Evolutionary conservation across 805 yeast species (phyloP).

Genomic region (Starmera caribaea): DNA sequence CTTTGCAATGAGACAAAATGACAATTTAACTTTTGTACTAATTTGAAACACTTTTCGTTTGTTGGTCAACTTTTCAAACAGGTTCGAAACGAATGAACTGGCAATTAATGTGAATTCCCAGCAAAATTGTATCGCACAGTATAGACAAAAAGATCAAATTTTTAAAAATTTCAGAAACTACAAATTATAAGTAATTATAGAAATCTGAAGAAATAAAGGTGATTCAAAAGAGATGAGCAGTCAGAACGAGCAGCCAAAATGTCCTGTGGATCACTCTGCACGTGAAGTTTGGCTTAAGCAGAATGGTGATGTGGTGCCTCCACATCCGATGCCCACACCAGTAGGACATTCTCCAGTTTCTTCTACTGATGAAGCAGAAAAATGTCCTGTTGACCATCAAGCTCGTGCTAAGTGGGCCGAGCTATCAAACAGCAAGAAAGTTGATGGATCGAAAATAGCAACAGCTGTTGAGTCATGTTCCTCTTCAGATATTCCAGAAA

Average conservation of each 20-base stretch:
- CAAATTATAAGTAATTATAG: background rate
- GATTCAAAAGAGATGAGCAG: background rate
- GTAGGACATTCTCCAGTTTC: too few species aligned
- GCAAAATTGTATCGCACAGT: too few species aligned
- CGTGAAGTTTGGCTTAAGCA: slow-evolving; percentile 8
- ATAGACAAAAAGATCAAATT: too few species aligned
- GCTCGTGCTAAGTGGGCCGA: slow-evolving; percentile 51
- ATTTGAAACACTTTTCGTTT: too few species aligned
- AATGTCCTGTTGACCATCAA: slow-evolving; percentile 65
- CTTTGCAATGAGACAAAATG: too few species aligned
- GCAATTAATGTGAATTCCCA: too few species aligned
- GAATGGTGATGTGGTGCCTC: slow-evolving; percentile 3
- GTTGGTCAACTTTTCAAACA: too few species aligned
- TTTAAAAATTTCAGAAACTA: background rate
- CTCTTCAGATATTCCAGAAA: slow-evolving; percentile 31
- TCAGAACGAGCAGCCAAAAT: slow-evolving; percentile 20
- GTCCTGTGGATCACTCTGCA: slow-evolving; percentile 44
- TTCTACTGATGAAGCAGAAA: slow-evolving; percentile 17
- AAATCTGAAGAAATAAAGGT: background rate
- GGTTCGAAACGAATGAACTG: too few species aligned
- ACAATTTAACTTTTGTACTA: too few species aligned
- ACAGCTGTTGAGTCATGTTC: slow-evolving; percentile 28
- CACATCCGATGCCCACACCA: slow-evolving; percentile 10
- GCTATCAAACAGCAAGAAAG: slow-evolving; percentile 17
- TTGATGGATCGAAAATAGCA: slow-evolving; percentile 13